Percentiles rank a stretch among this genome's conserved stretches.
Evolutionary conservation across 345 rosid genomes (phyloP).

Genomic region (Gossypium raimondii): DNA sequence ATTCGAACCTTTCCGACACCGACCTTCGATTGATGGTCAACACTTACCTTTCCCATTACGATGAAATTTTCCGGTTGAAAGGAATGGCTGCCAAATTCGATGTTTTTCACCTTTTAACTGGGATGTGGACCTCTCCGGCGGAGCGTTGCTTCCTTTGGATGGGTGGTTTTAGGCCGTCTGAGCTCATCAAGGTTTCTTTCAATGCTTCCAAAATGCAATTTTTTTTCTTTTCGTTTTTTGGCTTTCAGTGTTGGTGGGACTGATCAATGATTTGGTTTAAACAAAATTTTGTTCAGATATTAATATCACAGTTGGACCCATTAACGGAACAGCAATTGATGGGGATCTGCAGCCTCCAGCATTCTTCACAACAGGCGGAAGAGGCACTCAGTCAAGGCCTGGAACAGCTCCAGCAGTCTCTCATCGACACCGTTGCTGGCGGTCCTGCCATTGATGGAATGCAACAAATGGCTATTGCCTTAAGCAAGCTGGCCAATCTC

Average conservation of each 20-base stretch:
- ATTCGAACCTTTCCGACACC: slow-evolving; percentile 65
- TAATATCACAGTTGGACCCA: slow-evolving; percentile 73
- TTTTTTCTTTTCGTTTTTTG: background rate
- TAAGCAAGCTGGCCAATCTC: slow-evolving; percentile 82
- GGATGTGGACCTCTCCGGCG: slow-evolving; percentile 85
- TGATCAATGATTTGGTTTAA: background rate
- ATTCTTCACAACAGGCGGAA: slow-evolving; percentile 90
- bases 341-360: slow-evolving; percentile 91
- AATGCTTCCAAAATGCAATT: background rate
- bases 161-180: slow-evolving; percentile 95
- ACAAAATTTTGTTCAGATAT: slow-evolving; percentile 40
- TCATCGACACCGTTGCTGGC: slow-evolving; percentile 67
- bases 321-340: slow-evolving; percentile 87
- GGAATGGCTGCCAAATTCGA: slow-evolving; percentile 69
- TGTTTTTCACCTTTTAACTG: slow-evolving; percentile 78
- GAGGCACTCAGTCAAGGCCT: slow-evolving; percentile 93
- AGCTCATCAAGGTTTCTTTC: slow-evolving; percentile 73
- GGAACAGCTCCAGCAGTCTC: slow-evolving; percentile 92
- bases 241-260: background rate
- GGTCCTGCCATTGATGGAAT: slow-evolving; percentile 57
- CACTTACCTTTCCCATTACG: slow-evolving; percentile 78
- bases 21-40: slow-evolving; percentile 70
- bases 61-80: slow-evolving; percentile 75
- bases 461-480: slow-evolving; percentile 92
- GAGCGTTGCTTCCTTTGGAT: slow-evolving; percentile 99